Evolutionary conservation across 192 early-diverging fungal genomes (phyloP).

Genomic region (Coemansia sp.): DNA sequence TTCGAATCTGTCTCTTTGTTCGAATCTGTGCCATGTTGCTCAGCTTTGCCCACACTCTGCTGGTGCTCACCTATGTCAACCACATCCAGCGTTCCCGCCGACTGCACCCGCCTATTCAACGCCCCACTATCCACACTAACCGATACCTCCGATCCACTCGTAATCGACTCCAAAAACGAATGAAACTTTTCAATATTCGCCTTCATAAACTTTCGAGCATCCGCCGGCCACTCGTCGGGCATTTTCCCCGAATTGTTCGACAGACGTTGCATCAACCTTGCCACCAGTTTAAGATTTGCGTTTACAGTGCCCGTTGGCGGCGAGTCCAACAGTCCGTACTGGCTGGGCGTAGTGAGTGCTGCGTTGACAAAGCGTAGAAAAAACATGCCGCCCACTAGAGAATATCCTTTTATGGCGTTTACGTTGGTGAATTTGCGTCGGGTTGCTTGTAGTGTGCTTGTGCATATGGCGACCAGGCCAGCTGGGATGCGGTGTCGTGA

Average conservation of each 20-base stretch:
- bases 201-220: conserved; percentile 39
- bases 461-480: conserved; percentile 40
- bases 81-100: not conserved
- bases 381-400: conserved; percentile 48
- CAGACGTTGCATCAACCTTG: conserved; percentile 42
- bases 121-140: not conserved
- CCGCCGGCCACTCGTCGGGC: conserved; percentile 41
- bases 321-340: conserved; percentile 35
- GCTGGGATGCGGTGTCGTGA: conserved; percentile 27
- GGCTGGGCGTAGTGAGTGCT: conserved; percentile 37
- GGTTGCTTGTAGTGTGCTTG: conserved; percentile 30
- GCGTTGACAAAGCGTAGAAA: conserved; percentile 51
- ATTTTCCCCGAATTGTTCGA: conserved; percentile 45
- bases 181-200: conserved; percentile 27
- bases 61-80: not conserved
- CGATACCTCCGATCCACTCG: not conserved
- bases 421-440: conserved; percentile 27
- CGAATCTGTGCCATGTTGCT: not conserved
- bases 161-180: conserved; percentile 33
- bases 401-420: conserved; percentile 29
- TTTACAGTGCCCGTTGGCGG: conserved; percentile 21
- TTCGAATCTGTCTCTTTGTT: not conserved
- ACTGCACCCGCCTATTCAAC: conserved; percentile 5
- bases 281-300: conserved; percentile 42
- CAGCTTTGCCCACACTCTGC: not conserved